These are phyloP conservation scores for Wickerhamiella domercqiae DNA, from an alignment of 805 yeast genomes.

Conservation along the genomic window DNA sequence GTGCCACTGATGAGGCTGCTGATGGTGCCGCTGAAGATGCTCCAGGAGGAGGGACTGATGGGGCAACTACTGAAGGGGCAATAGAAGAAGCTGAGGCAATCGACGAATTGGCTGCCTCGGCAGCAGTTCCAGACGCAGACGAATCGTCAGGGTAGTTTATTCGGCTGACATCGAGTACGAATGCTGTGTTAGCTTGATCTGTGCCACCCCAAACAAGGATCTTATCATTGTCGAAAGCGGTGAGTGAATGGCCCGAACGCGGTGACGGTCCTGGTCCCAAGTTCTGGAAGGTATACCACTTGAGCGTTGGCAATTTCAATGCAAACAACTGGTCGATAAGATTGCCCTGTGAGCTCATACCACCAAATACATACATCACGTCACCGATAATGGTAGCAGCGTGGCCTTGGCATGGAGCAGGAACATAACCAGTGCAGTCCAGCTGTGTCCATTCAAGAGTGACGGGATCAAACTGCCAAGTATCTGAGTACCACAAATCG, in stretches of 20 bases:
- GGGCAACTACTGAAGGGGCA: slow-evolving; percentile 2
- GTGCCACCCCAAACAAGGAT: slow-evolving; percentile 80
- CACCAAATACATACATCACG: slow-evolving; percentile 75
- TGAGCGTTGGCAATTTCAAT: slow-evolving; percentile 54
- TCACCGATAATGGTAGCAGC: slow-evolving; percentile 68
- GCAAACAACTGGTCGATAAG: slow-evolving; percentile 53
- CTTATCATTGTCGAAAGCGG: slow-evolving; percentile 53
- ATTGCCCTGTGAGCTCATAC: slow-evolving; percentile 60
- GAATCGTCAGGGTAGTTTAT: slow-evolving; percentile 29
- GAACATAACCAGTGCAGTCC: slow-evolving; percentile 54
- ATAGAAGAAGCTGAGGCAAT: background rate
- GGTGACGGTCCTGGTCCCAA: slow-evolving; percentile 52
- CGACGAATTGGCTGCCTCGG: too few species aligned
- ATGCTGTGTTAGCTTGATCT: slow-evolving; percentile 41
- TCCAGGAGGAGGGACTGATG: slow-evolving; percentile 3
- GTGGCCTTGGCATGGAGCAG: slow-evolving; percentile 85
- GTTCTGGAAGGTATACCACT: slow-evolving; percentile 56
- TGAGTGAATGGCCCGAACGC: slow-evolving; percentile 81
- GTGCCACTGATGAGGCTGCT: background rate
- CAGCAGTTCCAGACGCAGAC: background rate
- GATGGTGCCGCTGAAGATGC: slow-evolving; percentile 1
- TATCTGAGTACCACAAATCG: slow-evolving; percentile 50
- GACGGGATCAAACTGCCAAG: slow-evolving; percentile 67
- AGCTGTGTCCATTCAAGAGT: slow-evolving; percentile 55
- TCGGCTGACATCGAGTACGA: slow-evolving; percentile 42